phyloP scores from a whole-genome alignment of 2,329 filamentous ascomycete genomes.

The Juglanconis sp. region DNA sequence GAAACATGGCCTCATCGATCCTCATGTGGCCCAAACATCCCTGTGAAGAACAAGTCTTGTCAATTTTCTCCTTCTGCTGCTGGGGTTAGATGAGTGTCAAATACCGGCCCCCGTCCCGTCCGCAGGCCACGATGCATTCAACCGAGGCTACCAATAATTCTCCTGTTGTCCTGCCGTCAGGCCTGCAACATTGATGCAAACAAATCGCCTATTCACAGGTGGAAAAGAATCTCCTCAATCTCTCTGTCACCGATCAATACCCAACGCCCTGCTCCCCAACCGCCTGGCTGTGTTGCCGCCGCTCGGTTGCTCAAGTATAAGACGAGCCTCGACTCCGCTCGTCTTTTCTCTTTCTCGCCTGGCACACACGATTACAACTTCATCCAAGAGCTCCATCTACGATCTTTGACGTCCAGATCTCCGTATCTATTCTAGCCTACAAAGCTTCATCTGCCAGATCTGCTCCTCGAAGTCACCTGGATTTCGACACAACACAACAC shows the following conservation, averaged over 20 bases:
- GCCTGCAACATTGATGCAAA: slow-evolving; percentile 17
- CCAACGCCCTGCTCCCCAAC: slow-evolving; percentile 6
- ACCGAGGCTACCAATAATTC: slow-evolving; percentile 16
- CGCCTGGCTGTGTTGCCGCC: slow-evolving; percentile 5
- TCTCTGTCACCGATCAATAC: neutral
- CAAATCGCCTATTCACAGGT: slow-evolving; percentile 11
- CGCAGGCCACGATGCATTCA: slow-evolving; percentile 9
- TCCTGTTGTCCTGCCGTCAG: slow-evolving; percentile 14
- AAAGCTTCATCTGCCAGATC: neutral
- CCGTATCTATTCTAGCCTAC: neutral
- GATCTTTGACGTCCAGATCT: neutral
- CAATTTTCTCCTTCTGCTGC: slow-evolving; percentile 1
- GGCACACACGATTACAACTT: neutral
- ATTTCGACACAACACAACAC: neutral
- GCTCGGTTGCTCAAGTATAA: slow-evolving; percentile 14
- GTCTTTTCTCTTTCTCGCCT: slow-evolving; percentile 1
- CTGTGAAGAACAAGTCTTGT: neutral
- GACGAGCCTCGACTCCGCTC: slow-evolving; percentile 12
- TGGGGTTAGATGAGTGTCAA: slow-evolving; percentile 14
- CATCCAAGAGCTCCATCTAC: neutral
- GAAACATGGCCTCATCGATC: neutral
- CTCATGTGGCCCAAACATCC: neutral
- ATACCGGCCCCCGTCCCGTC: slow-evolving; percentile 14
- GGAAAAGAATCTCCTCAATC: slow-evolving; percentile 1
- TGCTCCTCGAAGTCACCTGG: neutral